Evolutionary conservation across 805 yeast species (phyloP), one percentile per base, ranked within the genome.

Genomic region (Ogataea chonburiensis): DNA sequence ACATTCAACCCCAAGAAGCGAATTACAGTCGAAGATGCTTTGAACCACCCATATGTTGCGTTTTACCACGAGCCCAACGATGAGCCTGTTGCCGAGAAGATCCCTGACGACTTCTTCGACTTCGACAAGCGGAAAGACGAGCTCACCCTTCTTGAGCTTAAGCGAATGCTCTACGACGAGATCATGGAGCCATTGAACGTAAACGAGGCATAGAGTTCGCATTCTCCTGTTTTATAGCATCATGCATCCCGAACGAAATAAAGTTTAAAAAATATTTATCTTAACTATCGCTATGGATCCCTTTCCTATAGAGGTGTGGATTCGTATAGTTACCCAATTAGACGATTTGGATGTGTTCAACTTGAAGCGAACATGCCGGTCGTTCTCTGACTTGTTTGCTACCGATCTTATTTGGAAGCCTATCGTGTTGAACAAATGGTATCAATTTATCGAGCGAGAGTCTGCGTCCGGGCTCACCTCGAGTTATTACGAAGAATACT

Each of bases 41-140:
- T 91, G 31, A 64, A 72, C 47, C 98, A 91, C 57, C 96, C 96
- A 3, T 91, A 91, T 60, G 67, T 91, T 36, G 64, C 71, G 33
- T 74, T 84, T n/a, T 91, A 91, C 63, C 98, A 91, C 60, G 98
- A 91, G 55, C 95, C 96, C 3, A 77, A 75, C 37, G 98, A 91
- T 58, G 98, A 91, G 62, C 98, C 98, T 0, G 70, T 70, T 24
- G 88, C 93, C 22, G 77, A 78, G 13, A 85, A 88, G 31, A 81
- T 93, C 15, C 89, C 94, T 0, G 79, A 79, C 25, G 88, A 83
- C 49, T 88, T 91, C 58, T 91, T 93, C 52, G 89, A 84, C 43
- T 93, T 93, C 53, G 98, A 93, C 60, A 74, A 76, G 49, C 69
- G 74, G 43, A 89, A 89, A 59, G 94, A 88, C 48, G 84, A 81